These are phyloP conservation scores for Dryadomyces quercus-mongolicae DNA, from an alignment of 2,329 filamentous ascomycete species.

Conservation along the genomic window DNA sequence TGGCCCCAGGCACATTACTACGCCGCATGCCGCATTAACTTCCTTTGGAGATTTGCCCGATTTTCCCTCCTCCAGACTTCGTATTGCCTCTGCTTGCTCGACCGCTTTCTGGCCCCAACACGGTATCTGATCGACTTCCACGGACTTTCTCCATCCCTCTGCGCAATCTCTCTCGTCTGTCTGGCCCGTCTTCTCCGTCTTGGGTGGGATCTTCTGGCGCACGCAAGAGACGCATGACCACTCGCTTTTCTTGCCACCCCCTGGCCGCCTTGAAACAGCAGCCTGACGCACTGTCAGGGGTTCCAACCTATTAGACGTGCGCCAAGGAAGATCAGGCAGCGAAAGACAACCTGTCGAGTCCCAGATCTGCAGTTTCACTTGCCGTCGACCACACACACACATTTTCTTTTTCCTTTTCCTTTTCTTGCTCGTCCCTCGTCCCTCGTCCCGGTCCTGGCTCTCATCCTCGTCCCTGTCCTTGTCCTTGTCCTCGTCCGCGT, in stretches of 20 bases:
- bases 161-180: neutral
- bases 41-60: too few relatives aligned
- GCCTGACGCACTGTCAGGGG: constrained; percentile 23
- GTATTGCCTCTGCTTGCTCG: too few relatives aligned
- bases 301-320: neutral
- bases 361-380: neutral
- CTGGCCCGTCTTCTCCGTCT: neutral
- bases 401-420: neutral
- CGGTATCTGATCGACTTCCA: too few relatives aligned
- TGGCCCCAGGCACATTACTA: too few relatives aligned
- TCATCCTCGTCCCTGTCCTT: too few relatives aligned
- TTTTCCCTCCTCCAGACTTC: too few relatives aligned
- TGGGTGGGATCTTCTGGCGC: neutral
- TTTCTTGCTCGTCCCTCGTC: neutral
- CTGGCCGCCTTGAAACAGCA: constrained; percentile 22
- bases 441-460: neutral
- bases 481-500: too few relatives aligned
- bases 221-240: neutral
- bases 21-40: too few relatives aligned
- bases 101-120: too few relatives aligned
- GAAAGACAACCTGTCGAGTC: neutral
- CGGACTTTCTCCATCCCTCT: neutral
- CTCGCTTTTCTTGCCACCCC: neutral
- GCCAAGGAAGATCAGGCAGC: neutral
- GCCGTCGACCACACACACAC: too few relatives aligned